A percentile compares a stretch with the other conserved stretches of the same genome.
Evolutionary conservation across 768 basidiomycete species (phyloP).

Genomic region (Coprinopsis sp.): DNA sequence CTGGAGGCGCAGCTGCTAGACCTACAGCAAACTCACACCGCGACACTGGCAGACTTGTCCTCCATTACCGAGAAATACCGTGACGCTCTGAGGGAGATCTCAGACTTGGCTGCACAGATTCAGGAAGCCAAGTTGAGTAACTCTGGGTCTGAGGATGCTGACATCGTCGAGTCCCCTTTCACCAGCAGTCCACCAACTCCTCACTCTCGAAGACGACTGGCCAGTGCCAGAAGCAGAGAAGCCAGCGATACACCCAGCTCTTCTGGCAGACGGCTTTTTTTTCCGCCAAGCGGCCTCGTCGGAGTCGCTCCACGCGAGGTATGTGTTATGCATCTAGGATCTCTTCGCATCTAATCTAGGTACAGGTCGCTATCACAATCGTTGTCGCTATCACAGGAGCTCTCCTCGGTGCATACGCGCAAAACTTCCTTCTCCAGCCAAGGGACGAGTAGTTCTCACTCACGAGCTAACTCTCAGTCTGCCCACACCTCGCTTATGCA

Average conservation of each 20-base stretch:
- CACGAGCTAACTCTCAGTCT: constrained; percentile 57
- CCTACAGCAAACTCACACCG: constrained; percentile 79
- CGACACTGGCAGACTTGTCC: constrained; percentile 75
- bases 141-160: constrained; percentile 31
- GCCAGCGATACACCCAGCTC: constrained; percentile 42
- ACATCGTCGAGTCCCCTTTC: constrained; percentile 34
- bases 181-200: constrained; percentile 39
- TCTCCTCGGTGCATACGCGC: constrained; percentile 84
- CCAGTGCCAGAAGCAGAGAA: constrained; percentile 47
- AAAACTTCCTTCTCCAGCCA: constrained; percentile 76
- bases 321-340: constrained; percentile 16
- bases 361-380: constrained; percentile 87
- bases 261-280: constrained; percentile 66
- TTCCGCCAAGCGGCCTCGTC: constrained; percentile 84
- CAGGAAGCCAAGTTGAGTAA: constrained; percentile 77
- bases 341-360: constrained; percentile 13
- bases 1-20: constrained; percentile 61
- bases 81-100: constrained; percentile 86
- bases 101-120: constrained; percentile 88
- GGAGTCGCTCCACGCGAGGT: constrained; percentile 88
- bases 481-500: constrained; percentile 40
- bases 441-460: constrained; percentile 60
- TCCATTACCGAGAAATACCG: constrained; percentile 78
- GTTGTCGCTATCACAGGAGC: constrained; percentile 95
- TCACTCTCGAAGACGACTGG: constrained; percentile 48